A percentile compares a stretch with the other conserved stretches of the same genome.
Conservation (phyloP, 2,329 filamentous ascomycete genomes). For the Paramyrothecium roridum region DNA sequence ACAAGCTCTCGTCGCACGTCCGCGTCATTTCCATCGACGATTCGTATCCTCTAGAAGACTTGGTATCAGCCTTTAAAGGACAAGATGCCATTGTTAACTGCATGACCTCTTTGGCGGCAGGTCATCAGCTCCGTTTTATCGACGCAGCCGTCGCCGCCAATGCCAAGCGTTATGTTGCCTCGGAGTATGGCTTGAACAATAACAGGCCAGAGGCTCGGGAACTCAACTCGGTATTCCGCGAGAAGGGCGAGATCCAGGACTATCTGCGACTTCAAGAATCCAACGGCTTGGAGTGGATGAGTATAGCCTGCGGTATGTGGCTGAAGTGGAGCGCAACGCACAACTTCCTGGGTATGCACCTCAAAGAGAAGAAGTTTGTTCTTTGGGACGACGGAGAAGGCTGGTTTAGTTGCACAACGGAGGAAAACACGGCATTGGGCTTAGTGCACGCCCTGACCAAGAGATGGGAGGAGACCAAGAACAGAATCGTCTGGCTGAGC, state of each 20-base stretch:
- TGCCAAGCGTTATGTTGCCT: slow-evolving; percentile 50
- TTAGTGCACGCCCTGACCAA: slow-evolving; percentile 21
- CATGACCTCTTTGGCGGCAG: slow-evolving; percentile 22
- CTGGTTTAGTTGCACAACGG: slow-evolving; percentile 27
- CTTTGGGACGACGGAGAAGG: slow-evolving; percentile 30
- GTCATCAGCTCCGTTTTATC: slow-evolving; percentile 43
- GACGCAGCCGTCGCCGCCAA: slow-evolving; percentile 49
- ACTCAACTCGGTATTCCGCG: slow-evolving; percentile 9
- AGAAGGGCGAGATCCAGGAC: slow-evolving; percentile 12
- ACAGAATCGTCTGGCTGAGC: slow-evolving; percentile 25
- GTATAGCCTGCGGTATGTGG: slow-evolving; percentile 12
- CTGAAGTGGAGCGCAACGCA: slow-evolving; percentile 10
- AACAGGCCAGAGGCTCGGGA: slow-evolving; percentile 7
- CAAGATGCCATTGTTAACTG: slow-evolving; percentile 32
- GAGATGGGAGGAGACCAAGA: slow-evolving; percentile 26
- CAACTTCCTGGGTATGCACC: slow-evolving; percentile 12
- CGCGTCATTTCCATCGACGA: slow-evolving; percentile 20
- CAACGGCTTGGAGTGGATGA: slow-evolving; percentile 10
- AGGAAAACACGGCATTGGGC: slow-evolving; percentile 28
- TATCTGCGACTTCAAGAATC: slow-evolving; percentile 14
- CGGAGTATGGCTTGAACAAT: slow-evolving; percentile 39
- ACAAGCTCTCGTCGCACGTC: slow-evolving; percentile 11
- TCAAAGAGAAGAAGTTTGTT: slow-evolving; percentile 5
- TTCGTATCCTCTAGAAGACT: slow-evolving; percentile 17
- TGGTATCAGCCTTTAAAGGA: slow-evolving; percentile 4